phyloP scores from a whole-genome alignment of 2,329 filamentous ascomycete species.

The Mycosphaerella sp. region DNA sequence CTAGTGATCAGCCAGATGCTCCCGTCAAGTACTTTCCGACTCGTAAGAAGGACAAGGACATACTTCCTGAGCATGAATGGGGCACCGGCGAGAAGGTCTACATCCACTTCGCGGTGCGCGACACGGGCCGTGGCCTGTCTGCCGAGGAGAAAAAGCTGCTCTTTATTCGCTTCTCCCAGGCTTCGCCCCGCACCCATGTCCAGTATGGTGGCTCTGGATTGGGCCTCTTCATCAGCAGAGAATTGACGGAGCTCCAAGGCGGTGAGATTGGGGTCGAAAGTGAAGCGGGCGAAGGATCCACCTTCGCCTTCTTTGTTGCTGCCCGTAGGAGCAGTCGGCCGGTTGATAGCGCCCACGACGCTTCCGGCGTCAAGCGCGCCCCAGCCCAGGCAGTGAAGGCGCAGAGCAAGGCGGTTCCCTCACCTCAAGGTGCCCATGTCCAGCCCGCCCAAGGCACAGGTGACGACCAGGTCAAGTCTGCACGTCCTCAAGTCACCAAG shows the following conservation, averaged over 20 bases:
- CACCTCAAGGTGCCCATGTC: constrained; percentile 3
- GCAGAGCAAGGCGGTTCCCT: constrained; percentile 14
- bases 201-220: constrained; percentile 74
- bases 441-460: constrained; percentile 1
- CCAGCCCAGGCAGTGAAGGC: constrained; percentile 7
- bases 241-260: constrained; percentile 73
- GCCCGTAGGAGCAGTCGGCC: constrained; percentile 50
- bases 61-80: constrained; percentile 57
- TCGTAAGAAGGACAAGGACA: constrained; percentile 44
- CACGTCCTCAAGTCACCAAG: constrained; percentile 17
- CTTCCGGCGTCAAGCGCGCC: constrained; percentile 10
- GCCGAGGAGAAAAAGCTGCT: constrained; percentile 65
- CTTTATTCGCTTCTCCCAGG: constrained; percentile 74
- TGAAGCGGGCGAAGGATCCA: constrained; percentile 61
- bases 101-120: constrained; percentile 66
- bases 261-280: constrained; percentile 71
- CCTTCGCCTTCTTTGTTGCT: constrained; percentile 71
- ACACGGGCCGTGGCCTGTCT: constrained; percentile 63
- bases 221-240: constrained; percentile 70
- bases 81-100: constrained; percentile 59
- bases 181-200: constrained; percentile 66
- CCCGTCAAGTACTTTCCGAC: constrained; percentile 58
- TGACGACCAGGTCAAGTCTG: background rate
- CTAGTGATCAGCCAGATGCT: constrained; percentile 38
- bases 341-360: constrained; percentile 21